Percentiles rank a stretch among this genome's conserved stretches.
phyloP scores from a whole-genome alignment of 1,284 basidiomycete species.

The Pseudozyma sp. region DNA sequence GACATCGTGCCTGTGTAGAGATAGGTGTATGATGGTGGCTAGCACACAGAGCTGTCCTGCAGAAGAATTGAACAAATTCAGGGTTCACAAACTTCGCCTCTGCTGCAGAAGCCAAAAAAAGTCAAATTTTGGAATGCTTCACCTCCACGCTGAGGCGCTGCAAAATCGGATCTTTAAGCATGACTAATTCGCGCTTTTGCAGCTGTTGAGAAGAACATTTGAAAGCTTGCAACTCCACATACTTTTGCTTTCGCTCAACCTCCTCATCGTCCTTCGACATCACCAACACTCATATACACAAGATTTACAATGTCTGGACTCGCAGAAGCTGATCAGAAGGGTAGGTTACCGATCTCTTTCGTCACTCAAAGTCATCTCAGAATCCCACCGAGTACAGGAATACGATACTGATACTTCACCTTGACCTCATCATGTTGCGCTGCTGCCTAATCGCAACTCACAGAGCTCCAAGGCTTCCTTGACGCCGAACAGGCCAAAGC shows the following conservation, averaged over 20 bases:
- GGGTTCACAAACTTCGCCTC: conserved; percentile 29
- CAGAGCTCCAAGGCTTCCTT: conserved; percentile 83
- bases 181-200: conserved; percentile 27
- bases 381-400: too few species aligned
- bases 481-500: conserved; percentile 89
- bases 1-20: conserved; percentile 15
- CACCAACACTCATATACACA: conserved; percentile 4
- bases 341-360: too few species aligned
- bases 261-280: conserved; percentile 3
- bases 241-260: neutral
- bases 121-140: conserved; percentile 16
- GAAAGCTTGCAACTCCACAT: conserved; percentile 19
- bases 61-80: conserved; percentile 14
- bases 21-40: neutral
- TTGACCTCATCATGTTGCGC: neutral
- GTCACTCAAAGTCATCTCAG: too few species aligned
- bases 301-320: conserved; percentile 44
- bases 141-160: conserved; percentile 18
- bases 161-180: conserved; percentile 16
- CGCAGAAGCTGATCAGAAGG: conserved; percentile 60
- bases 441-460: neutral
- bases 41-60: too few species aligned
- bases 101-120: conserved; percentile 3
- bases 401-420: too few species aligned
- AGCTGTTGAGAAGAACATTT: conserved; percentile 15